A percentile compares a stretch with the other conserved stretches of the same genome.
These are phyloP conservation scores for Beauveria caledonica DNA, from an alignment of 2,329 filamentous ascomycete species.

Conservation along the genomic window DNA sequence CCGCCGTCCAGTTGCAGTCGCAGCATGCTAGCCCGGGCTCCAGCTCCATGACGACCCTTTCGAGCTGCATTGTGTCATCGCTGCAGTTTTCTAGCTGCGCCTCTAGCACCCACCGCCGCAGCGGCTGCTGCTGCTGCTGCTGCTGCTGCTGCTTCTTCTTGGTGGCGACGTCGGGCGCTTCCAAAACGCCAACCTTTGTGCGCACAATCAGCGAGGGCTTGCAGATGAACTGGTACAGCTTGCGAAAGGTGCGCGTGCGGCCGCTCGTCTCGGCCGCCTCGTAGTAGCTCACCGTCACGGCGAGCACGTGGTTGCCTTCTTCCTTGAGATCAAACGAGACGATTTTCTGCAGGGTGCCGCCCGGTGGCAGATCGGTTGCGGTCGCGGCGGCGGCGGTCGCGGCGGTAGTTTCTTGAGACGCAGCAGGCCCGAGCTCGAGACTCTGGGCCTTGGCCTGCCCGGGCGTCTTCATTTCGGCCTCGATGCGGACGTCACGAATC, in stretches of 20 bases:
- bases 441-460: slow-evolving; percentile 49
- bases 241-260: slow-evolving; percentile 78
- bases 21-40: slow-evolving; percentile 41
- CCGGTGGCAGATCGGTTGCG: slow-evolving; percentile 44
- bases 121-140: background rate
- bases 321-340: slow-evolving; percentile 85
- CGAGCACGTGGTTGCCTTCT: slow-evolving; percentile 87
- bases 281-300: slow-evolving; percentile 89
- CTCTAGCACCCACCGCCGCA: slow-evolving; percentile 65
- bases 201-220: slow-evolving; percentile 83
- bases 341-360: slow-evolving; percentile 69
- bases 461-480: slow-evolving; percentile 93
- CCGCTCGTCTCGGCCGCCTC: slow-evolving; percentile 67
- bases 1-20: slow-evolving; percentile 50
- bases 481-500: slow-evolving; percentile 71
- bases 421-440: slow-evolving; percentile 47
- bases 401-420: slow-evolving; percentile 7
- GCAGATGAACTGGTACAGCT: slow-evolving; percentile 93
- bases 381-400: background rate
- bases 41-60: slow-evolving; percentile 51
- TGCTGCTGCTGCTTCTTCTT: background rate
- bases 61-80: slow-evolving; percentile 72
- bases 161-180: background rate
- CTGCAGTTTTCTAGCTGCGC: slow-evolving; percentile 94
- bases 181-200: slow-evolving; percentile 70